Evolutionary conservation across 2,329 filamentous ascomycete genomes (phyloP).

Genomic region (Colletotrichum camelliae): DNA sequence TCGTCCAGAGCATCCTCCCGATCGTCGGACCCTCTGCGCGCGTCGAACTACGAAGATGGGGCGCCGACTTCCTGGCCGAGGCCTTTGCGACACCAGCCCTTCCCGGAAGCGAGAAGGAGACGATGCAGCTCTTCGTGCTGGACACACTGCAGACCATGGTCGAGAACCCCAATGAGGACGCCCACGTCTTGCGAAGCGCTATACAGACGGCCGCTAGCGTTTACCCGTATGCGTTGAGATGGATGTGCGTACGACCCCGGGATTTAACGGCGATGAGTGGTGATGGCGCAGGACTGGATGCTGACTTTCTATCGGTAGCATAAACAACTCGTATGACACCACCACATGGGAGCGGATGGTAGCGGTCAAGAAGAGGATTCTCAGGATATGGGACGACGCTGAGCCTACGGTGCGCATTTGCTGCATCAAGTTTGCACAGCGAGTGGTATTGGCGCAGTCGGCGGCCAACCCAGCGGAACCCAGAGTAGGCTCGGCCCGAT

Average conservation of each 20-base stretch:
- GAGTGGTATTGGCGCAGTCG: conserved; percentile 90
- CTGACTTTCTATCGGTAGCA: conserved; percentile 60
- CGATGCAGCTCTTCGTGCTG: conserved; percentile 77
- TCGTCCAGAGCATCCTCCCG: conserved; percentile 91
- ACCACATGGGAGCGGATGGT: conserved; percentile 88
- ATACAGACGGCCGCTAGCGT: conserved; percentile 91
- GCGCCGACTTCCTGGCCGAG: conserved; percentile 93
- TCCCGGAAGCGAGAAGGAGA: conserved; percentile 78
- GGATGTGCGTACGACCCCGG: conserved; percentile 77
- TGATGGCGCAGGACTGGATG: not conserved
- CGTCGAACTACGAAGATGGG: conserved; percentile 91
- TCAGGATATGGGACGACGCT: conserved; percentile 86
- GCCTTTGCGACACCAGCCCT: conserved; percentile 93
- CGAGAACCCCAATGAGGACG: conserved; percentile 76
- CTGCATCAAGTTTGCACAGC: conserved; percentile 97
- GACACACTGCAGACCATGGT: conserved; percentile 76
- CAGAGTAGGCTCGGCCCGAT: conserved; percentile 64
- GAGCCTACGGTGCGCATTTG: conserved; percentile 81
- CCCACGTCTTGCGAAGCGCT: conserved; percentile 80
- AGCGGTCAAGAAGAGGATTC: conserved; percentile 85
- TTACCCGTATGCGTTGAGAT: conserved; percentile 89
- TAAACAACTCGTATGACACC: conserved; percentile 83
- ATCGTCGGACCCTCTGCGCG: conserved; percentile 79
- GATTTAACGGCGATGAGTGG: not conserved
- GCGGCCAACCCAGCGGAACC: conserved; percentile 82